These are phyloP conservation scores for Fusarium solani-melongenae DNA, from an alignment of 2,329 filamentous ascomycete species.

Conservation along the genomic window DNA sequence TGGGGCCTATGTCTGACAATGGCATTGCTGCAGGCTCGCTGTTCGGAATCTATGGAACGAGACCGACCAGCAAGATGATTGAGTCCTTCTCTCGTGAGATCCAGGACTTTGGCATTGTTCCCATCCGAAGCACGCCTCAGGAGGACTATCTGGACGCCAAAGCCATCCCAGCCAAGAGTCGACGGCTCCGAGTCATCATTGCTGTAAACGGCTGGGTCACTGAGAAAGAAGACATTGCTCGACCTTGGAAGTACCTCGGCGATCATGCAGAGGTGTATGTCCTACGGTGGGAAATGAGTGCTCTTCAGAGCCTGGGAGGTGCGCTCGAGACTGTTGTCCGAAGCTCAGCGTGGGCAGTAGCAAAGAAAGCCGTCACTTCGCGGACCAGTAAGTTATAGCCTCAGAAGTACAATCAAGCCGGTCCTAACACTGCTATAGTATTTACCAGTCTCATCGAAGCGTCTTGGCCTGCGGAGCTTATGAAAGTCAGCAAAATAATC, in stretches of 20 bases:
- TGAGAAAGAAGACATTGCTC: constrained; percentile 73
- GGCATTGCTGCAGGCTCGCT: constrained; percentile 83
- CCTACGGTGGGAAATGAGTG: constrained; percentile 83
- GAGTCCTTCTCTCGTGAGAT: constrained; percentile 89
- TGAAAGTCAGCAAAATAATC: constrained; percentile 78
- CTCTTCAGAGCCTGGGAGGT: constrained; percentile 80
- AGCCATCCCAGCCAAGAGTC: constrained; percentile 65
- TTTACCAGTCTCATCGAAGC: constrained; percentile 68
- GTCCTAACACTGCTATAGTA: constrained; percentile 47
- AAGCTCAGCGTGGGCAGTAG: constrained; percentile 82
- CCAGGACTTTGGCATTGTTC: constrained; percentile 88
- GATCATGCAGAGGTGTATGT: constrained; percentile 82
- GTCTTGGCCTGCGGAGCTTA: constrained; percentile 70
- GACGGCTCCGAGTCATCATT: constrained; percentile 83
- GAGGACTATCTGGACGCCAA: constrained; percentile 60
- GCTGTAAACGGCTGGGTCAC: constrained; percentile 85
- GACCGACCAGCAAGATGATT: constrained; percentile 87
- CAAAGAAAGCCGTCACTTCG: constrained; percentile 62
- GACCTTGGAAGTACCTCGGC: constrained; percentile 83
- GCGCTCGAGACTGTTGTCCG: constrained; percentile 82
- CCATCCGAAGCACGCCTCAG: constrained; percentile 65
- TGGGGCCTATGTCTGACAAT: constrained; percentile 84
- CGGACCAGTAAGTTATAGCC: constrained; percentile 56
- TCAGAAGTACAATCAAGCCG: background rate
- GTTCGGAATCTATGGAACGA: constrained; percentile 90